Evolutionary conservation across 2,329 filamentous ascomycete species (phyloP).

Genomic region (Nectriaceae sp.): DNA sequence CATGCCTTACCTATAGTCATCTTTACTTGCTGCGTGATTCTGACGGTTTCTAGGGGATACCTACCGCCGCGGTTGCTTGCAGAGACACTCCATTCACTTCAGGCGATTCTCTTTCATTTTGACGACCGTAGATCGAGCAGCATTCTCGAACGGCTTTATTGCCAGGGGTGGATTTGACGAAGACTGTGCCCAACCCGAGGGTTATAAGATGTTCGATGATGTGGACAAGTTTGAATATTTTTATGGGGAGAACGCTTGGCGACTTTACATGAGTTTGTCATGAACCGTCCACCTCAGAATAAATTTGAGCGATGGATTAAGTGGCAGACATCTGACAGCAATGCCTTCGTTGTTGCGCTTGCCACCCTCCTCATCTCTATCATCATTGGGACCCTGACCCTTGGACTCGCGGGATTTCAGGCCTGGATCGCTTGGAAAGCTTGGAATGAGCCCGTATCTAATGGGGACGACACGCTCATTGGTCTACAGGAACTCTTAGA

Average conservation of each 20-base stretch:
- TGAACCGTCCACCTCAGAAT: slow-evolving; percentile 6
- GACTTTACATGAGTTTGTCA: slow-evolving; percentile 4
- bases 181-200: slow-evolving; percentile 1
- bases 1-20: no score
- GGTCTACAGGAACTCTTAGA: no score
- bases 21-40: no score
- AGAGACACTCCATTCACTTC: slow-evolving; percentile 7
- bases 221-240: slow-evolving; percentile 6
- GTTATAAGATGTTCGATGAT: not conserved
- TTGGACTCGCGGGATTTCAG: slow-evolving; percentile 9
- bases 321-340: slow-evolving; percentile 13
- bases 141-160: not conserved
- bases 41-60: no score
- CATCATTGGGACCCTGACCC: slow-evolving; percentile 5
- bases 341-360: slow-evolving; percentile 12
- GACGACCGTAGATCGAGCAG: not conserved
- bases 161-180: not conserved
- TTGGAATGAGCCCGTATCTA: slow-evolving; percentile 5
- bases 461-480: no score
- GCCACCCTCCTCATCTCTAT: slow-evolving; percentile 10
- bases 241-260: slow-evolving; percentile 12
- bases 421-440: slow-evolving; percentile 12
- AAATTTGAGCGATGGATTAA: slow-evolving; percentile 12
- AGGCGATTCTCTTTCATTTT: slow-evolving; percentile 4
- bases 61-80: slow-evolving; percentile 4